Conservation (phyloP, 164 flowering plant species). For the Santalum album region DNA sequence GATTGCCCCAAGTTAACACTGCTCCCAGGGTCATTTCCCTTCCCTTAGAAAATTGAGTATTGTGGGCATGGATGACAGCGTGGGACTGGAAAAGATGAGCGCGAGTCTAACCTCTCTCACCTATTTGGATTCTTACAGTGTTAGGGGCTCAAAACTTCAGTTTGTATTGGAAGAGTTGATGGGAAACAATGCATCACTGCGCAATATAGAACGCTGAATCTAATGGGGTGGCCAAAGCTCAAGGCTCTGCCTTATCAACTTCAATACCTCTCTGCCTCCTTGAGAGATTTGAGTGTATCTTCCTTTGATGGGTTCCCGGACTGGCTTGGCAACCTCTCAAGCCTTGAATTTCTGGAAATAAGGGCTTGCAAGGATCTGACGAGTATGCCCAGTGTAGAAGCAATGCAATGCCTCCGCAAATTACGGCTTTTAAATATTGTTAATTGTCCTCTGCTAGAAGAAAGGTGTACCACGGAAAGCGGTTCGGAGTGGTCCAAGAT, state of each 20-base stretch:
- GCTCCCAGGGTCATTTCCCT: conserved; percentile 5
- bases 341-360: not conserved
- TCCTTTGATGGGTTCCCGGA: conserved; percentile 1
- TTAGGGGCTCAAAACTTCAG: no score
- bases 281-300: not conserved
- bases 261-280: conserved; percentile 1
- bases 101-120: conserved; percentile 8
- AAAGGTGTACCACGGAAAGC: not conserved
- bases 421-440: not conserved
- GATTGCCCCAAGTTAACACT: conserved; percentile 4
- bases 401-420: conserved; percentile 2
- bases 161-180: conserved; percentile 2
- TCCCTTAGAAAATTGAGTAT: not conserved
- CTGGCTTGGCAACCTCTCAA: not conserved
- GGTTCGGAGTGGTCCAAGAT: conserved; percentile 6
- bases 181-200: not conserved
- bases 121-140: not conserved
- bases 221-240: conserved; percentile 7
- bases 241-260: conserved; percentile 7
- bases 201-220: no score
- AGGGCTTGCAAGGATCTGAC: not conserved
- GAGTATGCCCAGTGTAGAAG: conserved; percentile 1
- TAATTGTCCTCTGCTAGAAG: not conserved
- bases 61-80: not conserved
- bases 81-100: not conserved